These are phyloP conservation scores for Geosmithia morbida DNA, from an alignment of 2,329 filamentous ascomycete species.

Conservation along the genomic window DNA sequence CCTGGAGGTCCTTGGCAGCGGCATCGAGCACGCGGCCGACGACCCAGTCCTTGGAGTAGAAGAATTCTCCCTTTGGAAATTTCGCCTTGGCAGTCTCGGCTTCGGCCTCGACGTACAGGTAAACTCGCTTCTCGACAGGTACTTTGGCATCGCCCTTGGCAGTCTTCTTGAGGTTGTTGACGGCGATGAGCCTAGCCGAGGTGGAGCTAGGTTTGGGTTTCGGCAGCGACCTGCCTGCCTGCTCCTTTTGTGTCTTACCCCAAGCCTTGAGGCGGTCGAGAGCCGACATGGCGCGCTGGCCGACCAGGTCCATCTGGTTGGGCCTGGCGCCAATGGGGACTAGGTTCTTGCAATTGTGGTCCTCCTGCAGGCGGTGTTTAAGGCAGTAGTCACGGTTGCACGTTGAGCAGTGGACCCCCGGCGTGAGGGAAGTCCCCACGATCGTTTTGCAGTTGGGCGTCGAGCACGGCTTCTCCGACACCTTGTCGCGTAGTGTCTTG, in stretches of 20 bases:
- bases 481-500: slow-evolving; percentile 34
- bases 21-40: slow-evolving; percentile 70
- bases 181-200: slow-evolving; percentile 49
- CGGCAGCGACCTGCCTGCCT: slow-evolving; percentile 42
- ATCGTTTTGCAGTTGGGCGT: slow-evolving; percentile 52
- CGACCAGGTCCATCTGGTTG: slow-evolving; percentile 23
- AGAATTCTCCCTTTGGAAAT: slow-evolving; percentile 69
- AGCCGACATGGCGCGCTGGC: slow-evolving; percentile 56
- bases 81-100: slow-evolving; percentile 75
- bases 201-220: slow-evolving; percentile 49
- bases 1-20: slow-evolving; percentile 62
- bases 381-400: slow-evolving; percentile 68
- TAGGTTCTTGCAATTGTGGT: slow-evolving; percentile 74
- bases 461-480: slow-evolving; percentile 51
- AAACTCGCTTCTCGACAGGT: slow-evolving; percentile 70
- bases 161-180: slow-evolving; percentile 68
- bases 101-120: slow-evolving; percentile 81
- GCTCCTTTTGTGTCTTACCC: slow-evolving; percentile 59
- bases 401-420: slow-evolving; percentile 54
- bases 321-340: slow-evolving; percentile 37
- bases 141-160: slow-evolving; percentile 86
- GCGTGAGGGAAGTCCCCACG: slow-evolving; percentile 52
- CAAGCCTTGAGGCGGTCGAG: slow-evolving; percentile 67
- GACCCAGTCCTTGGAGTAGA: slow-evolving; percentile 76
- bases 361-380: slow-evolving; percentile 61